These are phyloP conservation scores for Petunia secreta DNA, from an alignment of 257 asterid genomes.

Conservation along the genomic window DNA sequence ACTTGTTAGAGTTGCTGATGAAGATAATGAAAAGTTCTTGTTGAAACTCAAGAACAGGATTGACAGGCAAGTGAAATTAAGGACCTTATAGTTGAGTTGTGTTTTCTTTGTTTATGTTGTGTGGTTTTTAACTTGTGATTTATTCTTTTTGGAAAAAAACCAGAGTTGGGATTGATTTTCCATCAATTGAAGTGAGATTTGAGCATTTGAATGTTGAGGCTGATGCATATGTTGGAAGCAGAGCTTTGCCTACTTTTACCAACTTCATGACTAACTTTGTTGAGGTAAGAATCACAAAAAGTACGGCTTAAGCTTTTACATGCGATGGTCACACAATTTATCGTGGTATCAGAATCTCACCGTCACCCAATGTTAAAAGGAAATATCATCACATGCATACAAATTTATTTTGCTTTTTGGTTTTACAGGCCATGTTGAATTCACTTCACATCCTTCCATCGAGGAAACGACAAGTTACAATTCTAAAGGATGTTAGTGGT, in stretches of 20 bases:
- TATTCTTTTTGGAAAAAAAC: too few species aligned
- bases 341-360: too few species aligned
- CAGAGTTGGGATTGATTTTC: constrained; percentile 72
- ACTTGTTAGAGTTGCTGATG: constrained; percentile 50
- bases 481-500: constrained; percentile 65
- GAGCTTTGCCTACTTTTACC: constrained; percentile 59
- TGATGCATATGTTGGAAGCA: constrained; percentile 55
- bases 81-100: neutral
- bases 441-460: constrained; percentile 48
- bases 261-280: constrained; percentile 52
- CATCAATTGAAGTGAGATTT: constrained; percentile 73
- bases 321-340: too few species aligned
- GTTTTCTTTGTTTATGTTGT: neutral
- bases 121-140: neutral
- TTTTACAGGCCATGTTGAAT: constrained; percentile 27
- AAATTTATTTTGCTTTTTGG: neutral
- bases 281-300: constrained; percentile 43
- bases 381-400: too few species aligned
- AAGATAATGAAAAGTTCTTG: constrained; percentile 69
- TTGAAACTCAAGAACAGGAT: constrained; percentile 59
- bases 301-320: too few species aligned
- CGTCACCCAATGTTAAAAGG: too few species aligned
- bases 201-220: constrained; percentile 68
- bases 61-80: constrained; percentile 46
- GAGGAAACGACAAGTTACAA: constrained; percentile 49